phyloP scores from a whole-genome alignment of 108 stramenopile genomes.

The Cylindrotheca fusiformis region DNA sequence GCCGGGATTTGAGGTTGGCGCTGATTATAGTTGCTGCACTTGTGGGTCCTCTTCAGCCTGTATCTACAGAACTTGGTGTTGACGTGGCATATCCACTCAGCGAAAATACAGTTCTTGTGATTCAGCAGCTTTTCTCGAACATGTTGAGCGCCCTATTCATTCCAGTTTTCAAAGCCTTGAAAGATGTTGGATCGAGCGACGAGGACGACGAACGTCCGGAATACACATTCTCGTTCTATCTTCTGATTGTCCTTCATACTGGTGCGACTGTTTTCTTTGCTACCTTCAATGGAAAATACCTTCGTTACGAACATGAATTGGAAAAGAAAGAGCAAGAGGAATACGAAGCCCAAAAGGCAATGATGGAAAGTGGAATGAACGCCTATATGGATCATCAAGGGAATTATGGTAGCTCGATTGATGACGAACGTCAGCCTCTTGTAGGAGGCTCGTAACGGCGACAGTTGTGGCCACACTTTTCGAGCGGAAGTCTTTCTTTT shows the following conservation, averaged over 20 bases:
- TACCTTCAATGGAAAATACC: slow-evolving; percentile 83
- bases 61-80: slow-evolving; percentile 81
- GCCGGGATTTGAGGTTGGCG: slow-evolving; percentile 62
- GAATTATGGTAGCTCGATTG: background rate
- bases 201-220: slow-evolving; percentile 61
- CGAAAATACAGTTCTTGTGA: slow-evolving; percentile 85
- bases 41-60: slow-evolving; percentile 82
- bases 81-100: slow-evolving; percentile 82
- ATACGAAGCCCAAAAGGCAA: too few species aligned
- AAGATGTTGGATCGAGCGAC: slow-evolving; percentile 53
- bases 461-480: background rate
- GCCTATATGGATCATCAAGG: too few species aligned
- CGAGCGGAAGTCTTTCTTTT: too few species aligned
- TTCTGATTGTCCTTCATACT: slow-evolving; percentile 76
- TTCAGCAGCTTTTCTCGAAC: slow-evolving; percentile 86
- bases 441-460: background rate
- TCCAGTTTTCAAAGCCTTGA: slow-evolving; percentile 77
- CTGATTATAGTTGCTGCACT: slow-evolving; percentile 70
- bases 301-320: slow-evolving; percentile 73
- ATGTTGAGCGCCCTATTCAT: slow-evolving; percentile 79
- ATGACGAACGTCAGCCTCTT: slow-evolving; percentile 13
- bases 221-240: slow-evolving; percentile 83
- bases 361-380: too few species aligned
- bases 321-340: slow-evolving; percentile 49
- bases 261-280: slow-evolving; percentile 80